These are phyloP conservation scores for Ailanthus altissimus DNA, from an alignment of 345 rosid genomes.

Conservation along the genomic window DNA sequence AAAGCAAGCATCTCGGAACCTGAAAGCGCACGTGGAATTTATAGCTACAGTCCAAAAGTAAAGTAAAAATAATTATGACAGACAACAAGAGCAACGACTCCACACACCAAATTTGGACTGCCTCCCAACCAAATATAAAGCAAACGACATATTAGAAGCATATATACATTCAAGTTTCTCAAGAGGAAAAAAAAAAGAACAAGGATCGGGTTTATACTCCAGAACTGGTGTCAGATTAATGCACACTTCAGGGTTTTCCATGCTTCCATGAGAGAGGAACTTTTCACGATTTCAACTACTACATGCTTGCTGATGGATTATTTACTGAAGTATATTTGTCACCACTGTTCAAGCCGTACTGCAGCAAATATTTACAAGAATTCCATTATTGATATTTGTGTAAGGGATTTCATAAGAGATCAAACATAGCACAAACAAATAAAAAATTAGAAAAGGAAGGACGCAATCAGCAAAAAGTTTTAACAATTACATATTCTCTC, in stretches of 20 bases:
- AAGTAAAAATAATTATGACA: too few species aligned
- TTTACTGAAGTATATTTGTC: slow-evolving; percentile 31
- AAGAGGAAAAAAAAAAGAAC: neutral
- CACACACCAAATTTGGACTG: neutral
- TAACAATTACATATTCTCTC: neutral
- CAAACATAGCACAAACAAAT: neutral
- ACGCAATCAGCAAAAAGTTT: neutral
- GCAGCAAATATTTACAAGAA: slow-evolving; percentile 26
- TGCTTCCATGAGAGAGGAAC: neutral
- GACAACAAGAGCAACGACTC: too few species aligned
- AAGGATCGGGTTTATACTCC: neutral
- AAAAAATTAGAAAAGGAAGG: neutral
- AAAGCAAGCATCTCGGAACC: neutral
- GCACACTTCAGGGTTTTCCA: neutral
- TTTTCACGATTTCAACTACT: slow-evolving; percentile 23
- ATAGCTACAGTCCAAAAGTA: neutral
- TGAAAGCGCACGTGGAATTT: neutral
- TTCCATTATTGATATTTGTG: neutral
- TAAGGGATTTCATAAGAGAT: neutral
- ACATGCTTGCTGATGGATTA: slow-evolving; percentile 43
- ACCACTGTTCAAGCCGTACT: slow-evolving; percentile 56
- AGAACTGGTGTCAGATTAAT: neutral
- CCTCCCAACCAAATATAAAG: neutral
- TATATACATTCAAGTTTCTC: slow-evolving; percentile 22
- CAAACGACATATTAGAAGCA: slow-evolving; percentile 13